Evolutionary conservation across 2,329 filamentous ascomycete species (phyloP).

Genomic region (Clarireedia sp.): DNA sequence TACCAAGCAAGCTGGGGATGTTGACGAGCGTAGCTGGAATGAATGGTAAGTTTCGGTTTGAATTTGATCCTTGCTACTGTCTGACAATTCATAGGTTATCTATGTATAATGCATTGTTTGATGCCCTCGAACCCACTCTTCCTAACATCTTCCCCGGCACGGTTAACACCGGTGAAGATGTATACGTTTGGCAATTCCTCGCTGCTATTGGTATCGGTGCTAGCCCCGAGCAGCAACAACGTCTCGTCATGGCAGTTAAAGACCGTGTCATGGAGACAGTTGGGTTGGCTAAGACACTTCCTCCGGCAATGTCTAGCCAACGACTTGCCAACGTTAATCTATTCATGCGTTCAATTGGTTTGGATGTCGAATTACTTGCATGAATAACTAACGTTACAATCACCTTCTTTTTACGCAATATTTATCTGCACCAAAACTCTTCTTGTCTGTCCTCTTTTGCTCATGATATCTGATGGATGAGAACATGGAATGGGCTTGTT

Average conservation of each 20-base stretch:
- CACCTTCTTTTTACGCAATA: neutral
- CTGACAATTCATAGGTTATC: constrained; percentile 48
- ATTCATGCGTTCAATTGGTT: constrained; percentile 97
- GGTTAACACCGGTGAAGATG: constrained; percentile 84
- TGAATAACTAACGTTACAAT: constrained; percentile 8
- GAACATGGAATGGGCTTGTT: neutral
- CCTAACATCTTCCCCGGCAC: constrained; percentile 83
- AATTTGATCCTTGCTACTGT: neutral
- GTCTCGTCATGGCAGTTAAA: constrained; percentile 91
- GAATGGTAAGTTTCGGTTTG: constrained; percentile 54
- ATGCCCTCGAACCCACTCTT: constrained; percentile 74
- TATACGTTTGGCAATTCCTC: constrained; percentile 97
- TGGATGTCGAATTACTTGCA: constrained; percentile 71
- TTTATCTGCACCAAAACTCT: constrained; percentile 1
- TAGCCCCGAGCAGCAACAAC: constrained; percentile 88
- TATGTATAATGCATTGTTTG: constrained; percentile 82
- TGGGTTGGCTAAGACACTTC: constrained; percentile 77
- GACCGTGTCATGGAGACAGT: constrained; percentile 97
- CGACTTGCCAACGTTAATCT: constrained; percentile 89
- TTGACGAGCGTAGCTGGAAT: constrained; percentile 65
- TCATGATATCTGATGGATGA: constrained; percentile 5
- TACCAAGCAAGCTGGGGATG: constrained; percentile 70
- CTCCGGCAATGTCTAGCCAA: constrained; percentile 74
- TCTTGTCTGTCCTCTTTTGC: neutral
- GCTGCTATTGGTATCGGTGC: constrained; percentile 92